Evolutionary conservation across 352 stramenopile genomes (phyloP).

Genomic region (Pythium chondricola): DNA sequence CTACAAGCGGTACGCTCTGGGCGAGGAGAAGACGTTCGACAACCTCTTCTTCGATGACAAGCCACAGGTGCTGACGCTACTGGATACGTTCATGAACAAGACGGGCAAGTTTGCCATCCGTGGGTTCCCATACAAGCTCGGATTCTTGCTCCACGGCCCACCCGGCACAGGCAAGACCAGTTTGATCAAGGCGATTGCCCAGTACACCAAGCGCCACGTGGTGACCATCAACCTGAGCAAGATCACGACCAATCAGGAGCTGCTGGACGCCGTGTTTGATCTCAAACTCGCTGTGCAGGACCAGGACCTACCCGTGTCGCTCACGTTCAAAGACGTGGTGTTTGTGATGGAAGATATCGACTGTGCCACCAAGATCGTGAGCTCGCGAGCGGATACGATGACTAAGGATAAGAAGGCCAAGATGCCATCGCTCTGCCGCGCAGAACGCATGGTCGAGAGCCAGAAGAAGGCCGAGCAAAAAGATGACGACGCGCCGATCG

Average conservation of each 20-base stretch:
- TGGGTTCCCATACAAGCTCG: conserved; percentile 84
- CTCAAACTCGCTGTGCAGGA: conserved; percentile 34
- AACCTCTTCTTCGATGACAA: conserved; percentile 82
- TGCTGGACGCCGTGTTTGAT: conserved; percentile 59
- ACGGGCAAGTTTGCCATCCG: conserved; percentile 73
- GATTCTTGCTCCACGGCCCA: conserved; percentile 71
- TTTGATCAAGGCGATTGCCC: conserved; percentile 76
- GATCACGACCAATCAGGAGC: conserved; percentile 61
- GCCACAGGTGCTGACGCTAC: conserved; percentile 34
- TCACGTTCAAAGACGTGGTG: conserved; percentile 60
- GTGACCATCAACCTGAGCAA: conserved; percentile 42
- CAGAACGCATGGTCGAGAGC: conserved; percentile 27
- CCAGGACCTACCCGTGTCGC: conserved; percentile 32
- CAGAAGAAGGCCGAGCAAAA: conserved; percentile 9
- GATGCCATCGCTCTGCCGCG: background rate
- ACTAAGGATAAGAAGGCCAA: conserved; percentile 1
- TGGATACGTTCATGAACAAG: conserved; percentile 54
- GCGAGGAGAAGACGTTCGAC: conserved; percentile 75
- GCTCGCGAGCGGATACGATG: background rate
- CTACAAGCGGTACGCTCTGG: conserved; percentile 65
- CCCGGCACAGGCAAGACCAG: conserved; percentile 84
- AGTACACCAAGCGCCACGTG: conserved; percentile 58
- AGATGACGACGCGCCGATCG: conserved; percentile 34
- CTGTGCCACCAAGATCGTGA: conserved; percentile 47
- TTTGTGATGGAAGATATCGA: conserved; percentile 80